Percentiles rank a stretch among this genome's conserved stretches.
Evolutionary conservation across 192 early-diverging fungal genomes (phyloP).

Genomic region (Paraglomus occultum): DNA sequence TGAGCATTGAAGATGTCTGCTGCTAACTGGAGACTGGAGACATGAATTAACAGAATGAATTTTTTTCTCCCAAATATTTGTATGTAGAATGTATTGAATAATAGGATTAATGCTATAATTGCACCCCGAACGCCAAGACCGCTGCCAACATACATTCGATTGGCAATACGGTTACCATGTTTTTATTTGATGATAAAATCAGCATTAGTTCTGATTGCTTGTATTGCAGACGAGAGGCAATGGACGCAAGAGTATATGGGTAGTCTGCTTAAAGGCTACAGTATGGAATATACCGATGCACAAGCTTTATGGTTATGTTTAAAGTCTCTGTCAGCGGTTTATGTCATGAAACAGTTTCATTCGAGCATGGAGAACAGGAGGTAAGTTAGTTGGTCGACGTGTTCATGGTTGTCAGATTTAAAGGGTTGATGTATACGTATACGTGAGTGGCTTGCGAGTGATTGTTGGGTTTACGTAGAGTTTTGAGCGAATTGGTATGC

Average conservation of each 20-base stretch:
- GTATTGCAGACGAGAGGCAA: neutral
- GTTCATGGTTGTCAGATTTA: too few relatives aligned
- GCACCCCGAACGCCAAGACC: slow-evolving; percentile 46
- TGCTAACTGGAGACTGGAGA: neutral
- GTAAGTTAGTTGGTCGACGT: neutral
- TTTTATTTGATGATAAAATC: slow-evolving; percentile 46
- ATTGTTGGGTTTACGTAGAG: too few relatives aligned
- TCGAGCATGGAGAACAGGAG: slow-evolving; percentile 31
- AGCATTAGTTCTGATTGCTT: slow-evolving; percentile 32
- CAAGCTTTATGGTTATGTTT: slow-evolving; percentile 30
- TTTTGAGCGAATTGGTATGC: too few relatives aligned
- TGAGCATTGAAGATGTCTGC: neutral
- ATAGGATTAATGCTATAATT: slow-evolving; percentile 51
- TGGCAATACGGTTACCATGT: slow-evolving; percentile 42
- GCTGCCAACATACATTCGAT: slow-evolving; percentile 37
- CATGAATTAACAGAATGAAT: neutral
- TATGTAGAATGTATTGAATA: slow-evolving; percentile 42
- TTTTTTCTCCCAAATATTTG: neutral
- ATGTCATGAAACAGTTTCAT: slow-evolving; percentile 30
- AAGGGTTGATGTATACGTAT: too few relatives aligned
- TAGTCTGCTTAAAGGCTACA: neutral
- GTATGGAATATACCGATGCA: slow-evolving; percentile 28
- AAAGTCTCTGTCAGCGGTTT: slow-evolving; percentile 23
- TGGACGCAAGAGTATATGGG: slow-evolving; percentile 20
- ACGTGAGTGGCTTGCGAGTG: too few relatives aligned